A percentile compares a stretch with the other conserved stretches of the same genome.
These are phyloP conservation scores for Cylindrodendrum hubeiense DNA, from an alignment of 2,329 filamentous ascomycete genomes.

Conservation along the genomic window DNA sequence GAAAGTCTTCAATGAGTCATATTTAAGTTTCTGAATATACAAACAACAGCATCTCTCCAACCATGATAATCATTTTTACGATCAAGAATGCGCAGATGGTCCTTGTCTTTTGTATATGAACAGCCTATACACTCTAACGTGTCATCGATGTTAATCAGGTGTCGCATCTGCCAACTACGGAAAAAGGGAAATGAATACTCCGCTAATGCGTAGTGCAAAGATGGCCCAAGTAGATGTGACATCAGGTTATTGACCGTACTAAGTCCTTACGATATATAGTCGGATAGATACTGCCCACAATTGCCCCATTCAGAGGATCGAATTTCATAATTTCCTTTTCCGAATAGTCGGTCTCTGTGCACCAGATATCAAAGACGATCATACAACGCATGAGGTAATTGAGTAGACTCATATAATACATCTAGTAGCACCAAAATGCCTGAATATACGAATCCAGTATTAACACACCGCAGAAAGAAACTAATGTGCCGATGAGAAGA, in stretches of 20 bases:
- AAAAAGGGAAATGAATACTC: too few species aligned
- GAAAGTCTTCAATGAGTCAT: too few species aligned
- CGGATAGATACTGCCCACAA: constrained; percentile 70
- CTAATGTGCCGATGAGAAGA: constrained; percentile 66
- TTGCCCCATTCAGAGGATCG: constrained; percentile 61
- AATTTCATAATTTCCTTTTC: constrained; percentile 64
- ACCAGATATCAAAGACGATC: constrained; percentile 62
- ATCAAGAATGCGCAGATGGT: constrained; percentile 71
- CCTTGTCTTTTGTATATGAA: constrained; percentile 66
- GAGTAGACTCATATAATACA: constrained; percentile 73
- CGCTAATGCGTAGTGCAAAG: too few species aligned
- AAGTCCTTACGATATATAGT: constrained; percentile 59
- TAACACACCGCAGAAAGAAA: constrained; percentile 80
- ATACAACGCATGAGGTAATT: constrained; percentile 70
- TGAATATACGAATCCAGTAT: constrained; percentile 74
- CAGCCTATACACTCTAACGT: constrained; percentile 70
- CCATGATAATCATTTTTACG: constrained; percentile 71
- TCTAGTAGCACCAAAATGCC: constrained; percentile 76
- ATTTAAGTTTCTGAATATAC: too few species aligned
- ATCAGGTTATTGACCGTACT: constrained; percentile 63
- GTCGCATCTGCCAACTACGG: too few species aligned
- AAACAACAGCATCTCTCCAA: constrained; percentile 75
- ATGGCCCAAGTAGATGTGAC: too few species aligned
- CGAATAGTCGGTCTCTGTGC: constrained; percentile 58
- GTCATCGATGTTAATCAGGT: constrained; percentile 71